Base-by-base conservation (phyloP, 169 alveolate genomes). In the Theileria luwenshuni region DNA sequence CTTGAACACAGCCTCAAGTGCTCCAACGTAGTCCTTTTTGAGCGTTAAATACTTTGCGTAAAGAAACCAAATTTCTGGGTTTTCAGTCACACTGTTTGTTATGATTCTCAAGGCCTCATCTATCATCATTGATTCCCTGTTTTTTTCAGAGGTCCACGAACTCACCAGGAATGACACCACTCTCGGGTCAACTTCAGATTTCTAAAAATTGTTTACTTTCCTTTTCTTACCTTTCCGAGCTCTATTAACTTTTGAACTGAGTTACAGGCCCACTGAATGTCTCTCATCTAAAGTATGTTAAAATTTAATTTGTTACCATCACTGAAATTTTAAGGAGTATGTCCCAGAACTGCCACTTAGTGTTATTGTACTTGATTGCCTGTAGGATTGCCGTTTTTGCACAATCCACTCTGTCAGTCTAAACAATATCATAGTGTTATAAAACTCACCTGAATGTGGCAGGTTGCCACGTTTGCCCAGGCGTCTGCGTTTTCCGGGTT, bases 261-360 rank as follows among this genome's bases (percentile, higher is more conserved):
- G 45, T 51, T 67, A 54, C 94, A 90, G 42, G 74, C 65, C 51
- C 63, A 62, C 45, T 90, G 90, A 27, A 90, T 67, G 52, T 90
- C 94, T 27, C 83, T 75, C 0, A 68, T 28, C 87, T 79, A 58
- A 19, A 42, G 13, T 7, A 33, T 15, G 23, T n/a, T 35, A 41
- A 30, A 56, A 13, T 8, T 15, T 6, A 25, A 25, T 27, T 3
- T 7, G 77, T 13, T 72, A 84, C 92, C 74, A 73, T 32, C 21
- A 83, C 65, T 15, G 92, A 74, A 23, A 84, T 65, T 60, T 69
- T 67, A 54, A 84, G 41, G 45, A 74, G 84, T 0, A 90, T 90
- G 33, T 85, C 92, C 94, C 94, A 90, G 69, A 83, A 77, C 63
- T 90, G 83, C 92, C 94, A 85, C 48, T 79, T 84, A 65, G 75